These are phyloP conservation scores for Backusella luteola DNA, from an alignment of 192 early-diverging fungal species.

Conservation along the genomic window DNA sequence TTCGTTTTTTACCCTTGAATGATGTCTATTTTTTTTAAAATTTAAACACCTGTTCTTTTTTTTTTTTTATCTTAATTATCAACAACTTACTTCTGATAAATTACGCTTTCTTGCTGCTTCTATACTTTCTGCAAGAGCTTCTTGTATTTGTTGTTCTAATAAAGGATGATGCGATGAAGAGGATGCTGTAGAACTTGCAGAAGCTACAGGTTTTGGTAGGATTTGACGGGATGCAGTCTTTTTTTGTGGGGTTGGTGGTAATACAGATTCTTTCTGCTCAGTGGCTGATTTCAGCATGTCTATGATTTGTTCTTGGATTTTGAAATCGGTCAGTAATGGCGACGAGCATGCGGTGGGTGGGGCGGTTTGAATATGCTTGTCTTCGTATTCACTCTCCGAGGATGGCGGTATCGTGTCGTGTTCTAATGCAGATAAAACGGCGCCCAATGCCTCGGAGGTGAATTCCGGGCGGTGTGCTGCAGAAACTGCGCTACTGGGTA, in stretches of 20 bases:
- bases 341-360: constrained; percentile 29
- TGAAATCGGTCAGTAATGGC: not conserved
- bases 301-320: constrained; percentile 17
- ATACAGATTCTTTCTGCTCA: not conserved
- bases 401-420: not conserved
- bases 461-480: constrained; percentile 4
- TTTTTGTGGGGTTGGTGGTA: constrained; percentile 1
- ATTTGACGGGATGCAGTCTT: constrained; percentile 14
- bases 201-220: constrained; percentile 12
- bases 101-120: not conserved
- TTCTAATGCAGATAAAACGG: constrained; percentile 18
- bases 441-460: constrained; percentile 15
- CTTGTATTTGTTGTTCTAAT: constrained; percentile 12
- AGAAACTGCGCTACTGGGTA: constrained; percentile 16
- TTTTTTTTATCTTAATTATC: not conserved
- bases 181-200: not conserved
- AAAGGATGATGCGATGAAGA: not conserved
- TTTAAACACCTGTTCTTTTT: not conserved
- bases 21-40: not conserved
- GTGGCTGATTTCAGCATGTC: constrained; percentile 13
- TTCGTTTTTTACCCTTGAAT: constrained; percentile 12
- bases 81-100: constrained; percentile 7
- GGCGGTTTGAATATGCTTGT: constrained; percentile 10
- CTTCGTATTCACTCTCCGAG: not conserved
- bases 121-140: constrained; percentile 4